Conservation (phyloP, 2,329 filamentous ascomycete genomes). For the Cladobotryum protrusum region DNA sequence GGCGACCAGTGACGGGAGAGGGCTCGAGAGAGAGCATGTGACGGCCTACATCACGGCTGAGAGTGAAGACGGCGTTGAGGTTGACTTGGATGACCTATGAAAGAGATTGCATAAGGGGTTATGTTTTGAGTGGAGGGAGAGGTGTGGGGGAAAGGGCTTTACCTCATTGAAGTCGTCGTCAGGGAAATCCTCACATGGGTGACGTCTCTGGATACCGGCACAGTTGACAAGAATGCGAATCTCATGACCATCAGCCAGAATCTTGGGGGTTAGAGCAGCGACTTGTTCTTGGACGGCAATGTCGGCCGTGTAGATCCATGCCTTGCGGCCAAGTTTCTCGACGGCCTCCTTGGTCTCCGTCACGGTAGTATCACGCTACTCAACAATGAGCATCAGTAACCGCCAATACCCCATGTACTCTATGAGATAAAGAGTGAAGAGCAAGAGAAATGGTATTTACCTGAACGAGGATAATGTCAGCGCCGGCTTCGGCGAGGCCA, state of each 20-base stretch:
- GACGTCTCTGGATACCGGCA: constrained; percentile 76
- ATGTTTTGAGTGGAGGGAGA: not conserved
- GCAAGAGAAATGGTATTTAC: constrained; percentile 22
- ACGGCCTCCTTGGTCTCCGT: constrained; percentile 55
- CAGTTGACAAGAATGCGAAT: constrained; percentile 80
- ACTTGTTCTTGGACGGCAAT: constrained; percentile 57
- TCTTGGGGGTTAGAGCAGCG: constrained; percentile 49
- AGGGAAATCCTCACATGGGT: constrained; percentile 70
- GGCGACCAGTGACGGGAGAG: constrained; percentile 43
- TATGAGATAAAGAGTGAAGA: no score
- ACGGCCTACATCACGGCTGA: constrained; percentile 70
- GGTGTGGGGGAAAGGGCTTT: constrained; percentile 1
- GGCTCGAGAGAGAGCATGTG: constrained; percentile 63
- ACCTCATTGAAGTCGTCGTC: constrained; percentile 69
- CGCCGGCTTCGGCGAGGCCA: constrained; percentile 52
- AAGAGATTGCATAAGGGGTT: not conserved
- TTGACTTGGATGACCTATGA: constrained; percentile 74
- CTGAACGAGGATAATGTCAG: constrained; percentile 50
- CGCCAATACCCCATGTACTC: no score
- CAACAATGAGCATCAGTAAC: not conserved
- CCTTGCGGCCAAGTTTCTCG: constrained; percentile 59
- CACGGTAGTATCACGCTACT: constrained; percentile 35
- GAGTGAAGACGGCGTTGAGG: constrained; percentile 71
- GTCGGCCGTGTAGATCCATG: constrained; percentile 63
- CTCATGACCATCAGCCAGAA: constrained; percentile 57